phyloP scores from a whole-genome alignment of 352 stramenopile species.

The Phytophthora fragariae region DNA sequence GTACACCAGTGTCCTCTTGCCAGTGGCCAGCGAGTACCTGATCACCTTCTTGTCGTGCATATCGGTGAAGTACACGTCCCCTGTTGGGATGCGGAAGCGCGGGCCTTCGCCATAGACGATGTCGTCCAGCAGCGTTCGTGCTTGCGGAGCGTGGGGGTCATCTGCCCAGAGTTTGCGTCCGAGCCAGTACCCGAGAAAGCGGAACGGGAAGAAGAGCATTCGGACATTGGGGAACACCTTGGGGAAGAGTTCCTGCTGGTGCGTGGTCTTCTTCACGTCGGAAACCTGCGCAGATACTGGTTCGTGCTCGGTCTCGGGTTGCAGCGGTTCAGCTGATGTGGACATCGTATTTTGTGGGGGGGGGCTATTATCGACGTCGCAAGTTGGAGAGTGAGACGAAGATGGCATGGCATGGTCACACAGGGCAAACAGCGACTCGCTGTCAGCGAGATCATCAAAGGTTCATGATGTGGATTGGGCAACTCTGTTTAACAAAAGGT shows the following conservation, averaged over 20 bases:
- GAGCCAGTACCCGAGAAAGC: conserved; percentile 46
- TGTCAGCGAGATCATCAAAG: not conserved
- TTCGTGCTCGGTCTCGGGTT: conserved; percentile 17
- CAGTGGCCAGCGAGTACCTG: conserved; percentile 59
- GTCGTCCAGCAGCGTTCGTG: conserved; percentile 33
- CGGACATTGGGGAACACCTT: conserved; percentile 42
- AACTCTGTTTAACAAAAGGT: conserved; percentile 4
- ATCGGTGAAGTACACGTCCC: conserved; percentile 73
- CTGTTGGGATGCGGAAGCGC: conserved; percentile 59
- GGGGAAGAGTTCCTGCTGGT: conserved; percentile 35
- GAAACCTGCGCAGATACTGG: not conserved
- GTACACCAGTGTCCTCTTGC: conserved; percentile 50
- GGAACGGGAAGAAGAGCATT: conserved; percentile 43
- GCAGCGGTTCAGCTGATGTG: not conserved
- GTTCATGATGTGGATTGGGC: not conserved
- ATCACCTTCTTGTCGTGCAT: conserved; percentile 71
- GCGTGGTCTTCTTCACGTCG: conserved; percentile 6
- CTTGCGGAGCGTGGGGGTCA: conserved; percentile 22
- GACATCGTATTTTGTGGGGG: not conserved
- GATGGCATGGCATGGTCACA: too few relatives aligned
- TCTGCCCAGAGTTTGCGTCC: conserved; percentile 33
- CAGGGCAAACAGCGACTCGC: too few relatives aligned
- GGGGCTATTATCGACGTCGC: conserved; percentile 3
- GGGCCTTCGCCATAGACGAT: conserved; percentile 65
- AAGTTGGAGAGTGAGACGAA: conserved; percentile 22